Evolutionary conservation across 2,329 filamentous ascomycete species (phyloP).

Genomic region (Calonectria leucothoes): DNA sequence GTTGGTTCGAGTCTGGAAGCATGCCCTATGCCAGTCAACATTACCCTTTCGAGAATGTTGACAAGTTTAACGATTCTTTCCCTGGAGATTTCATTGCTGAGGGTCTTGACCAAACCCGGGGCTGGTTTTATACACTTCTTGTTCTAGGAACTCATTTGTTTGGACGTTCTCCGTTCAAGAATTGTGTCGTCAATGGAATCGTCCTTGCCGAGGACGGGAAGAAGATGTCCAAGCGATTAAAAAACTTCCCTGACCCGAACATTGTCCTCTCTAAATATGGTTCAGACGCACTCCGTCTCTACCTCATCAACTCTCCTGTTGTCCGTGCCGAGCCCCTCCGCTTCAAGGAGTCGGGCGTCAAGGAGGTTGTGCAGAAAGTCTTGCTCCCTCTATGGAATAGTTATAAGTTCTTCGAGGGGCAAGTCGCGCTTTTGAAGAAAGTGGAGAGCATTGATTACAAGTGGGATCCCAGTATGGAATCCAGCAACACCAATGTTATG

Average conservation of each 20-base stretch:
- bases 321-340: conserved; percentile 90
- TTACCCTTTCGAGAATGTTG: conserved; percentile 91
- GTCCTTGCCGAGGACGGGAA: conserved; percentile 95
- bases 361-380: conserved; percentile 94
- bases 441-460: conserved; percentile 79
- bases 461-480: conserved; percentile 81
- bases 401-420: conserved; percentile 95
- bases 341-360: conserved; percentile 93
- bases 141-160: conserved; percentile 92
- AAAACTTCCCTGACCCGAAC: conserved; percentile 93
- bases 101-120: conserved; percentile 91
- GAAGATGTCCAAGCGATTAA: conserved; percentile 98
- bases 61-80: conserved; percentile 83
- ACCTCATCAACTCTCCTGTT: conserved; percentile 96
- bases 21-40: conserved; percentile 95
- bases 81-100: conserved; percentile 96
- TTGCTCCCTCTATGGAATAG: conserved; percentile 94
- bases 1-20: conserved; percentile 96
- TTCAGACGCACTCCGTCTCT: conserved; percentile 92
- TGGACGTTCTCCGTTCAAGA: conserved; percentile 87
- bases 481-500: conserved; percentile 90
- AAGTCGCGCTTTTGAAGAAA: conserved; percentile 89
- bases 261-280: conserved; percentile 89
- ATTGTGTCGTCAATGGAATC: conserved; percentile 96
- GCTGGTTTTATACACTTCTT: conserved; percentile 96